Conservation (phyloP, 495 filamentous ascomycete species). For the Poronia punctata region DNA sequence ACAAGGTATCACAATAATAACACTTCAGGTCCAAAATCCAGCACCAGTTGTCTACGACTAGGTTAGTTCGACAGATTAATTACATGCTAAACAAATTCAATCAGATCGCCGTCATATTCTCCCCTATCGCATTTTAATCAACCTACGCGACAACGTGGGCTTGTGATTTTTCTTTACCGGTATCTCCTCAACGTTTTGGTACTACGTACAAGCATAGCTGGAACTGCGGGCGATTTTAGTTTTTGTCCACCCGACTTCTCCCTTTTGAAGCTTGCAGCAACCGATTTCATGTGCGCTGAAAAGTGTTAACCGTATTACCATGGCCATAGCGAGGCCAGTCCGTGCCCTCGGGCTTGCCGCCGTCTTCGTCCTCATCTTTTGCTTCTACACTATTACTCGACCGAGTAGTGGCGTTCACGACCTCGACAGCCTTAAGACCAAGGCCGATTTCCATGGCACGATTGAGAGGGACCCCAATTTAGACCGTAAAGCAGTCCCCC, state of each 20-base stretch:
- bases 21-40: no score
- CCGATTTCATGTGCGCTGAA: constrained; percentile 19
- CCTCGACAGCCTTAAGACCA: constrained; percentile 21
- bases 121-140: constrained; percentile 1
- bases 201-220: no score
- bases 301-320: constrained; percentile 29
- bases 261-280: neutral
- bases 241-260: neutral
- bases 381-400: constrained; percentile 64
- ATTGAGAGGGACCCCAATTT: constrained; percentile 71
- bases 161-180: neutral
- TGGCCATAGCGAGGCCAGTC: constrained; percentile 79
- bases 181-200: no score
- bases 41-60: no score
- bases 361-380: constrained; percentile 63
- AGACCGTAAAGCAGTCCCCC: constrained; percentile 54
- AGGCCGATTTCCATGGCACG: constrained; percentile 38
- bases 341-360: constrained; percentile 68
- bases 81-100: no score
- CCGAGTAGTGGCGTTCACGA: constrained; percentile 29
- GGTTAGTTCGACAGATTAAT: no score
- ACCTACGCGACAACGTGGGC: neutral
- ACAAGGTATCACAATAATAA: no score
- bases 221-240: no score
- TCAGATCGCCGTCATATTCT: constrained; percentile 2